Evolutionary conservation across 441 rosid genomes (phyloP).

Genomic region (Hura crepitans): DNA sequence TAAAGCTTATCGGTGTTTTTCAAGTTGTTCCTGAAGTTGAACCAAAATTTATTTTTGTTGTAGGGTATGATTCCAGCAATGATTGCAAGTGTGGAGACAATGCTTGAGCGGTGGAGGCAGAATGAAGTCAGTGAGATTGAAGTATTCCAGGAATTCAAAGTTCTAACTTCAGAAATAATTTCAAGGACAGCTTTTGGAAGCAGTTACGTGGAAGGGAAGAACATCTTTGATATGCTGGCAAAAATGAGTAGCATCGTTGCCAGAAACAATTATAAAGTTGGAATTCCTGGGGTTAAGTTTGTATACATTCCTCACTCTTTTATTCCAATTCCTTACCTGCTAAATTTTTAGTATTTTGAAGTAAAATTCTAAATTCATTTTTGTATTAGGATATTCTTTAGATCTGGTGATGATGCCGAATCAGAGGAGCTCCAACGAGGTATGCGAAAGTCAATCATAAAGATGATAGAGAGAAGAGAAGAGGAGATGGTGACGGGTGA

Average conservation of each 20-base stretch:
- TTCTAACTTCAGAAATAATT: too few species aligned
- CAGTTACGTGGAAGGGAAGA: conserved; percentile 21
- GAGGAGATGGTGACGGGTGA: background rate
- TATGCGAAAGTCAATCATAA: background rate
- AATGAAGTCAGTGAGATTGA: conserved; percentile 31
- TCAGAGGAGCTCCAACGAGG: background rate
- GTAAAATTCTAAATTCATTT: background rate
- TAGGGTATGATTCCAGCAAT: conserved; percentile 16
- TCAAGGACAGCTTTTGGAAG: too few species aligned
- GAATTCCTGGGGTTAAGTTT: conserved; percentile 20
- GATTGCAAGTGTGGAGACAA: conserved; percentile 25
- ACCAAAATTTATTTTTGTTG: background rate
- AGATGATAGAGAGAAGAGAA: background rate
- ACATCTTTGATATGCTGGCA: conserved; percentile 26
- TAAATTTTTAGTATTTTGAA: background rate
- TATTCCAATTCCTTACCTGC: too few species aligned
- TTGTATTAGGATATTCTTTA: conserved; percentile 23
- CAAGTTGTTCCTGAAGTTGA: background rate
- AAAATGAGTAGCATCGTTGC: conserved; percentile 16
- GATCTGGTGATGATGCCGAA: background rate
- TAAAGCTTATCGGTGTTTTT: background rate
- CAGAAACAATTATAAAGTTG: conserved; percentile 22
- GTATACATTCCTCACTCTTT: background rate
- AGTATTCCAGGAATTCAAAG: background rate
- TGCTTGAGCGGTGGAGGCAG: conserved; percentile 32